phyloP scores from a whole-genome alignment of 2,329 filamentous ascomycete genomes.

The Trichoderma sp. region DNA sequence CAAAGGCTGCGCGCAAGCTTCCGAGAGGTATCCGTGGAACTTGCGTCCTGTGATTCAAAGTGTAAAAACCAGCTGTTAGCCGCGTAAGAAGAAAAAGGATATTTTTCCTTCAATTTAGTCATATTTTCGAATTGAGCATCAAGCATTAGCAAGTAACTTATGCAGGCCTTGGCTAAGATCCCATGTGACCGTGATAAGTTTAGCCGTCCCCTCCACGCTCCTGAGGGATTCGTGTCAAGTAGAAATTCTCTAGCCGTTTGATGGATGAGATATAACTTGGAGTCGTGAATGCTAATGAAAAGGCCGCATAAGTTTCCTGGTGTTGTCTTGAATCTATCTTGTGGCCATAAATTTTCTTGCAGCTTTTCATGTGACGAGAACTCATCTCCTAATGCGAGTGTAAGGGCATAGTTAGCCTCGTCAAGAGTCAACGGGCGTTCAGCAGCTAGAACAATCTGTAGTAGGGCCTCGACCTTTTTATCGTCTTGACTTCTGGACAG shows the following conservation, averaged over 20 bases:
- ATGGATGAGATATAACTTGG: constrained; percentile 9
- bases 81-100: background rate
- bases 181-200: background rate
- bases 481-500: constrained; percentile 16
- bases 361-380: background rate
- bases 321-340: background rate
- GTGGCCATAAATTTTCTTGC: background rate
- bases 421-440: constrained; percentile 10
- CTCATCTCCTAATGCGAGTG: background rate
- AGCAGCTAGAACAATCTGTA: constrained; percentile 2
- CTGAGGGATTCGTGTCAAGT: background rate
- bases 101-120: background rate
- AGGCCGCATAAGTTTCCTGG: constrained; percentile 10
- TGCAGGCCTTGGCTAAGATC: background rate
- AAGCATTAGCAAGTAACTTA: background rate
- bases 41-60: background rate
- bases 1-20: background rate
- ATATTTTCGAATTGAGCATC: background rate
- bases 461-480: background rate
- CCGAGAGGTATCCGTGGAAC: background rate
- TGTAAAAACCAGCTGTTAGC: background rate
- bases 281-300: constrained; percentile 9
- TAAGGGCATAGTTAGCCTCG: constrained; percentile 12
- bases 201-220: constrained; percentile 1
- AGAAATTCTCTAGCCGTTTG: constrained; percentile 18